A percentile compares a stretch with the other conserved stretches of the same genome.
Conservation (phyloP, 306 rosid genomes). For the Rosa multiflora region DNA sequence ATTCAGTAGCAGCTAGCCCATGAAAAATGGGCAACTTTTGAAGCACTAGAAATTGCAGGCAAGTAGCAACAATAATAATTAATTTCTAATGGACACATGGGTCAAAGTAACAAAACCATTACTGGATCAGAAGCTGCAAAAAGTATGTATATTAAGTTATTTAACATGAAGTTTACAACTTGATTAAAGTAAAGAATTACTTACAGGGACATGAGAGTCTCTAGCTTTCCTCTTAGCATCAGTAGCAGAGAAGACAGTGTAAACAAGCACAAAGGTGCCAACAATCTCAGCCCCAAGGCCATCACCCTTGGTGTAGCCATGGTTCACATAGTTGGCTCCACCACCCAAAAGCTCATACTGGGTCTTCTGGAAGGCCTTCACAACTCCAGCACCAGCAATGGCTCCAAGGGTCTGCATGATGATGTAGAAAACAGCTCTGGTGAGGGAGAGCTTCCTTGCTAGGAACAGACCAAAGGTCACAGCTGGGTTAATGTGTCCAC, state of each 20-base stretch:
- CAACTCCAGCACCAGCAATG: slow-evolving; percentile 89
- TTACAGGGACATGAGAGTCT: slow-evolving; percentile 92
- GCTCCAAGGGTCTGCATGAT: slow-evolving; percentile 92
- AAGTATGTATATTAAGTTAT: background rate
- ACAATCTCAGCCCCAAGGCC: slow-evolving; percentile 90
- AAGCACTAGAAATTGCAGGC: background rate
- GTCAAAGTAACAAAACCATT: background rate
- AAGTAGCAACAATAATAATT: background rate
- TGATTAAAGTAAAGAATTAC: slow-evolving; percentile 9
- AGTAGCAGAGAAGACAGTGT: slow-evolving; percentile 95
- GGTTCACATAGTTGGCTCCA: slow-evolving; percentile 65
- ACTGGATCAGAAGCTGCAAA: background rate
- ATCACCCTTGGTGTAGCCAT: slow-evolving; percentile 85
- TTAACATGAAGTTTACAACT: background rate
- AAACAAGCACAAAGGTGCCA: slow-evolving; percentile 93
- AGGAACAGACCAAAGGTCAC: slow-evolving; percentile 83
- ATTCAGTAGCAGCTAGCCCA: background rate
- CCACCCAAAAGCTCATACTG: slow-evolving; percentile 48
- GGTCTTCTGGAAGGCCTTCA: slow-evolving; percentile 65
- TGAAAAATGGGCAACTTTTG: background rate
- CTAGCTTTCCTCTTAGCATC: slow-evolving; percentile 92
- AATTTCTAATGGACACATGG: background rate
- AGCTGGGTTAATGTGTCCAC: slow-evolving; percentile 95
- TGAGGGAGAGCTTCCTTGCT: slow-evolving; percentile 82
- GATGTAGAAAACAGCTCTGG: slow-evolving; percentile 79